Evolutionary conservation across 2,329 filamentous ascomycete genomes (phyloP).

Genomic region (Cladosporium sp.): DNA sequence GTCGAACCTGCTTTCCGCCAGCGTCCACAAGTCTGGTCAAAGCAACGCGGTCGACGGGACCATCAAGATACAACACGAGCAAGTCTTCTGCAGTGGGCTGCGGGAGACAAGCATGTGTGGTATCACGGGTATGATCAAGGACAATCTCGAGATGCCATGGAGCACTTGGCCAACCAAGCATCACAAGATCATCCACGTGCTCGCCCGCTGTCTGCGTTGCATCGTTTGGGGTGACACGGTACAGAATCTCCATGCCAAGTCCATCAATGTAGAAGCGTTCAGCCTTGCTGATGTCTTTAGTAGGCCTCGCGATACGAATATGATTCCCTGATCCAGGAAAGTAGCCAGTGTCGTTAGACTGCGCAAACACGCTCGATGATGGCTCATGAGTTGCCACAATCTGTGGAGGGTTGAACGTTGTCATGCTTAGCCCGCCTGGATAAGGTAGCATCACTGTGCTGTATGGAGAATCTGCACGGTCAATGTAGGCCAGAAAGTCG

Average conservation of each 20-base stretch:
- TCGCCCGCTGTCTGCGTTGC: neutral
- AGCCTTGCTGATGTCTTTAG: neutral
- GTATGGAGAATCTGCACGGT: conserved; percentile 47
- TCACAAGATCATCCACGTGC: neutral
- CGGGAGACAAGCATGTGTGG: neutral
- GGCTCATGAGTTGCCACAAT: neutral
- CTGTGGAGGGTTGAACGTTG: neutral
- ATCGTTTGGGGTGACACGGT: neutral
- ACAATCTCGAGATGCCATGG: conserved; percentile 4
- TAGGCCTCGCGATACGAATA: neutral
- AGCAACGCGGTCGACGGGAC: neutral
- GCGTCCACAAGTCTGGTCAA: neutral
- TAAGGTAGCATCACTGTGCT: conserved; percentile 48
- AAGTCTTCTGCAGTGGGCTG: neutral
- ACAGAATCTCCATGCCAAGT: neutral
- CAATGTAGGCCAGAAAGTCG: conserved; percentile 47
- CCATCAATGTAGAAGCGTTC: neutral
- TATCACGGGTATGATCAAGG: neutral
- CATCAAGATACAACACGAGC: neutral
- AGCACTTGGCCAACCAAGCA: neutral
- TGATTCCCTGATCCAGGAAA: neutral
- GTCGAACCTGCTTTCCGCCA: neutral
- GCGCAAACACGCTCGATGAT: neutral
- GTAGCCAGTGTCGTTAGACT: neutral
- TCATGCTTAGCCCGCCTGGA: conserved; percentile 46